Evolutionary conservation across 306 rosid genomes (phyloP), one percentile per base, ranked within the genome.

Genomic region (Malus orientalis): DNA sequence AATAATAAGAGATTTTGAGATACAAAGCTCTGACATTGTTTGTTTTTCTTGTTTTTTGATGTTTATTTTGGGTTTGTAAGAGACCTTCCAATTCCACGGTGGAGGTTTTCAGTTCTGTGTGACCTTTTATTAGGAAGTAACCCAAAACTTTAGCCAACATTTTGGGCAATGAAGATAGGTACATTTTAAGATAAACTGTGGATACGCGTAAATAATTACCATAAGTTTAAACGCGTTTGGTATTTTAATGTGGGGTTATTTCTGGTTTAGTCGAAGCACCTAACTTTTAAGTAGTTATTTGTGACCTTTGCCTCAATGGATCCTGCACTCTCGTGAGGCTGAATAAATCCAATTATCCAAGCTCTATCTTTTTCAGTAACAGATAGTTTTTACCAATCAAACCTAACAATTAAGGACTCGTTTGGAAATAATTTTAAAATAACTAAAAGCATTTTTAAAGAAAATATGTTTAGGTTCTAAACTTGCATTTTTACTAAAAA

Each of bases 1-100:
- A 82, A 86, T 69, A 62, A 69, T 30, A 76, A 82, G 82, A 84
- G 79, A 86, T 81, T 88, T 84, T 84, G 79, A 84, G 84, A 86
- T 81, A 79, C 89, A 88, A 83, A 77, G 61, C 8, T 89, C 93
- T 91, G 97, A 90, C 97, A 88, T 74, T 81, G 80, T 80, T 49
- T 87, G 83, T 47, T 33, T 19, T 27, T 61, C 74, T 76, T 81
- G 79, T 81, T 76, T 83, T 63, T 71, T 76, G 72, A 79, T 83
- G 80, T 80, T 81, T 82, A 70, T 60, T 61, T 81, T 84, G 82
- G 83, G 82, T 68, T 73, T 59, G 29, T 67, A 18, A 49, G 55
- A 76, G 77, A 22, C 74, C 76, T 64, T 67, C 55, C 70, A 76
- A 45, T 76, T 87, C 73, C 84, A 80, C 82, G 91, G 93, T 76